These are phyloP conservation scores for Castanospermum australe DNA, from an alignment of 306 rosid species.

Conservation along the genomic window DNA sequence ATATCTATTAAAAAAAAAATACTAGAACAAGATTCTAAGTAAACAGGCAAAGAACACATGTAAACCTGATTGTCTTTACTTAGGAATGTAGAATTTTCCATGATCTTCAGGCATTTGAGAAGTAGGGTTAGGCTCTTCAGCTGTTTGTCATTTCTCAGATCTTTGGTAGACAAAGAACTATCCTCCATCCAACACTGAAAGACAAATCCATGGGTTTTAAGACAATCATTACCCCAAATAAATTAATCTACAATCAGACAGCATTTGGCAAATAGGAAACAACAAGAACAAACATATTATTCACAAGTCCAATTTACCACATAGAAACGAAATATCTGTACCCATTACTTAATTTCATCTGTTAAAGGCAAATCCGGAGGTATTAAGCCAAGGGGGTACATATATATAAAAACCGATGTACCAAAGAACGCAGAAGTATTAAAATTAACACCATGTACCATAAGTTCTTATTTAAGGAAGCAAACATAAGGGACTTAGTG, in stretches of 20 bases:
- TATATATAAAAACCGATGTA: not conserved
- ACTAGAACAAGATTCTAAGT: not conserved
- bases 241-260: not conserved
- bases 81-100: conserved; percentile 96
- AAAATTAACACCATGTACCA: not conserved
- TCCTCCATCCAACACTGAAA: conserved; percentile 52
- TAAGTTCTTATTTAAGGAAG: not conserved
- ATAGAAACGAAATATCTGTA: not conserved
- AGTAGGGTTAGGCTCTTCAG: conserved; percentile 53
- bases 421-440: not conserved
- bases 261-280: not conserved
- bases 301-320: too few relatives aligned
- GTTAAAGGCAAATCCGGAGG: not conserved
- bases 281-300: not conserved
- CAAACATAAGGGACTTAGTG: conserved; percentile 18
- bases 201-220: conserved; percentile 28
- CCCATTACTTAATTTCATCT: not conserved
- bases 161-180: conserved; percentile 31
- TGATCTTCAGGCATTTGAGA: conserved; percentile 92
- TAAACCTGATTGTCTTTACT: conserved; percentile 91
- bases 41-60: conserved; percentile 2
- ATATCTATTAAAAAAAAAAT: not conserved
- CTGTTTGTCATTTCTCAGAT: conserved; percentile 33
- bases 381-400: not conserved
- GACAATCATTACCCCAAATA: not conserved